These are phyloP conservation scores for Colletotrichum sansevieriae DNA, from an alignment of 2,329 filamentous ascomycete genomes.

Conservation along the genomic window DNA sequence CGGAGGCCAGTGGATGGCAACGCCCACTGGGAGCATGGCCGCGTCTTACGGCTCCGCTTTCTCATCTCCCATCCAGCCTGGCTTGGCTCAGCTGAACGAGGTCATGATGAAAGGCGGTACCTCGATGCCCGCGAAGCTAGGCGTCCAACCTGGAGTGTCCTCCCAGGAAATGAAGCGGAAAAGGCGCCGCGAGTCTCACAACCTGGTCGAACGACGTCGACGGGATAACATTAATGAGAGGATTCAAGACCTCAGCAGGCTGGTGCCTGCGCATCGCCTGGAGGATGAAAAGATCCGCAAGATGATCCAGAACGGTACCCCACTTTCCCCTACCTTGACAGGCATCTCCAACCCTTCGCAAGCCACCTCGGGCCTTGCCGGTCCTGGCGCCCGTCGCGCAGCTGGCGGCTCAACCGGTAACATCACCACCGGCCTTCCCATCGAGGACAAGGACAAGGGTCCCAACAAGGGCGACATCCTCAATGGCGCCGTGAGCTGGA, in stretches of 20 bases:
- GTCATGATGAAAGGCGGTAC: slow-evolving; percentile 89
- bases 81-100: slow-evolving; percentile 85
- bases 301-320: slow-evolving; percentile 91
- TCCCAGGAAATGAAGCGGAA: slow-evolving; percentile 95
- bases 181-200: slow-evolving; percentile 92
- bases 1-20: slow-evolving; percentile 87
- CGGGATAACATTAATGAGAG: slow-evolving; percentile 99
- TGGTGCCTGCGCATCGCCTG: slow-evolving; percentile 91
- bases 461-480: slow-evolving; percentile 99
- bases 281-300: slow-evolving; percentile 98
- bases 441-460: slow-evolving; percentile 98
- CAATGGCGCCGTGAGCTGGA: slow-evolving; percentile 97
- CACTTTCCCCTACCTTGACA: slow-evolving; percentile 84
- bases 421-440: slow-evolving; percentile 91
- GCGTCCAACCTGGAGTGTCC: slow-evolving; percentile 68
- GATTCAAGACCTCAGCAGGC: slow-evolving; percentile 94
- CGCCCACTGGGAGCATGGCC: slow-evolving; percentile 80
- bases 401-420: slow-evolving; percentile 78
- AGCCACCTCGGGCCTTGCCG: slow-evolving; percentile 89
- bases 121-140: slow-evolving; percentile 90
- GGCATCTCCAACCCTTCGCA: slow-evolving; percentile 77
- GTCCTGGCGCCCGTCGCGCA: slow-evolving; percentile 84
- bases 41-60: slow-evolving; percentile 92
- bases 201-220: slow-evolving; percentile 92
- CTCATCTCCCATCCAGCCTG: slow-evolving; percentile 80